Evolutionary conservation across 192 early-diverging fungal genomes (phyloP).

Genomic region (Chytriomyces sp.): DNA sequence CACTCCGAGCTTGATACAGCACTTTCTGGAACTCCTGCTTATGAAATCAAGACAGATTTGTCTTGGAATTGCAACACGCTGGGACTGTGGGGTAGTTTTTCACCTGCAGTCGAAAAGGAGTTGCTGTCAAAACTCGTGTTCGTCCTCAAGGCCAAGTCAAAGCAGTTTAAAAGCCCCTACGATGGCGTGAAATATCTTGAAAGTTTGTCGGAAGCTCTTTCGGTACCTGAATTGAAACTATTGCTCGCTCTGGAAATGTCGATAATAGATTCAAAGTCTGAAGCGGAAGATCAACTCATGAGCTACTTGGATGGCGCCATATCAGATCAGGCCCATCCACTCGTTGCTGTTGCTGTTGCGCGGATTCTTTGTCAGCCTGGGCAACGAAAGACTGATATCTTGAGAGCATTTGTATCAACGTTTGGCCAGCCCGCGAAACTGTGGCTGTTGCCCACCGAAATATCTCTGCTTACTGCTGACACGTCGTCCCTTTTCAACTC

Average conservation of each 20-base stretch:
- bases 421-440: not conserved
- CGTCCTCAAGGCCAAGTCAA: not conserved
- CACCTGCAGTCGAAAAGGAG: conserved; percentile 19
- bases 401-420: not conserved
- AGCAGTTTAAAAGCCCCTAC: not conserved
- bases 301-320: conserved; percentile 20
- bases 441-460: conserved; percentile 7
- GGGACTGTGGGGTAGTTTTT: not conserved
- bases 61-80: conserved; percentile 19
- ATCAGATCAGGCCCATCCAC: conserved; percentile 24
- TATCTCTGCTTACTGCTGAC: too few species aligned
- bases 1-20: not conserved
- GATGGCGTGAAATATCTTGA: conserved; percentile 24
- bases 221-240: conserved; percentile 20
- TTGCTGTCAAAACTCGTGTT: conserved; percentile 19
- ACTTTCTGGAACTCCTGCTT: conserved; percentile 17
- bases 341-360: conserved; percentile 29
- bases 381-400: conserved; percentile 15
- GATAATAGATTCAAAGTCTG: not conserved
- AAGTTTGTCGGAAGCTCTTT: not conserved
- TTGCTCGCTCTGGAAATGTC: conserved; percentile 24
- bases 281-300: conserved; percentile 17
- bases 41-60: conserved; percentile 2
- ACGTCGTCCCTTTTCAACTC: not conserved
- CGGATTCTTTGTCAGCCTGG: not conserved